phyloP scores from a whole-genome alignment of 805 yeast species.

The Wickerhamomyces kurtzmanii region DNA sequence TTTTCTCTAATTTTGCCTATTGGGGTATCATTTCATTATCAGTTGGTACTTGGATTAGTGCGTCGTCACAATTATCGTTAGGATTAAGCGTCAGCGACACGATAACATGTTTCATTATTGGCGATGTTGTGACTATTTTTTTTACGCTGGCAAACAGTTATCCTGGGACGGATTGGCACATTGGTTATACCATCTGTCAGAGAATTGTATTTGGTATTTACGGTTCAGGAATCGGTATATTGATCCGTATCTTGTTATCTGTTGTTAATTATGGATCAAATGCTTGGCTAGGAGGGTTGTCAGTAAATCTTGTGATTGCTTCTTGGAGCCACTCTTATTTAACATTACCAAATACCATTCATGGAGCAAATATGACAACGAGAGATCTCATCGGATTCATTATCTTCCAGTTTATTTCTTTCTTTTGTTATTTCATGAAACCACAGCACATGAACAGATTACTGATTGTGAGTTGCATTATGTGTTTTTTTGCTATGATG shows the following conservation, averaged over 20 bases:
- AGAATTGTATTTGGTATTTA: slow-evolving; percentile 36
- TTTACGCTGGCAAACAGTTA: slow-evolving; percentile 35
- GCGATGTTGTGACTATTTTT: slow-evolving; percentile 31
- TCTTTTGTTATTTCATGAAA: slow-evolving; percentile 12
- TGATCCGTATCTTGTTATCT: slow-evolving; percentile 30
- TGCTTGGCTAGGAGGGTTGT: slow-evolving; percentile 34
- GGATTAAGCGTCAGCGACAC: slow-evolving; percentile 37
- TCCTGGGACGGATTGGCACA: slow-evolving; percentile 40
- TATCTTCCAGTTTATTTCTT: slow-evolving; percentile 23
- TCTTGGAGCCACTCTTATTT: too few relatives aligned
- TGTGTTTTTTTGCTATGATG: slow-evolving; percentile 19
- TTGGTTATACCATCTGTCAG: slow-evolving; percentile 36
- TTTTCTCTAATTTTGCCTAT: slow-evolving; percentile 28
- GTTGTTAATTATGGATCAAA: slow-evolving; percentile 38
- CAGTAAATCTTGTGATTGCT: slow-evolving; percentile 26
- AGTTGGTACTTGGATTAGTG: slow-evolving; percentile 35
- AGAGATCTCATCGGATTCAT: slow-evolving; percentile 21
- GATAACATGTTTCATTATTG: slow-evolving; percentile 28
- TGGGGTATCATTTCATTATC: slow-evolving; percentile 36
- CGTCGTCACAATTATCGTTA: slow-evolving; percentile 30
- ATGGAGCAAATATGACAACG: slow-evolving; percentile 13
- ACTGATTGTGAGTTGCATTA: slow-evolving; percentile 12
- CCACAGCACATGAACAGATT: slow-evolving; percentile 17
- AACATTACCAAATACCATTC: too few relatives aligned
- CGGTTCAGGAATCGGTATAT: slow-evolving; percentile 31